phyloP scores from a whole-genome alignment of 2,329 filamentous ascomycete genomes.

The Harringtonia lauricola region DNA sequence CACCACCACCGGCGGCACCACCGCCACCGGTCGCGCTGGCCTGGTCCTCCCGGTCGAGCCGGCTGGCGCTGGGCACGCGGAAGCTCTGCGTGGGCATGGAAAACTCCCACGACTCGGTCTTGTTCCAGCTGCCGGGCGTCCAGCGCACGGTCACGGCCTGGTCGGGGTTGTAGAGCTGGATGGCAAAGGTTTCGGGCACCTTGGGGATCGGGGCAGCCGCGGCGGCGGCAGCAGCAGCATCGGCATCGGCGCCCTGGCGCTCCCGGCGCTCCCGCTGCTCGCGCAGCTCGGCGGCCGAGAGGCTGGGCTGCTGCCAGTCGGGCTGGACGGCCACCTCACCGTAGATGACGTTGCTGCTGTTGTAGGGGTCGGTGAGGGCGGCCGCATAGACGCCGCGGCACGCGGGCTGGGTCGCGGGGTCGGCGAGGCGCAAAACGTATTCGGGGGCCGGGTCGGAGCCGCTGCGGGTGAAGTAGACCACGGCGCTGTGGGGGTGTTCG shows the following conservation, averaged over 20 bases:
- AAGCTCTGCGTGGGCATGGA: constrained; percentile 84
- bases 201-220: constrained; percentile 56
- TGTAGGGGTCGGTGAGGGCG: constrained; percentile 73
- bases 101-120: constrained; percentile 78
- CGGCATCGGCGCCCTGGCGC: constrained; percentile 19
- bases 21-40: constrained; percentile 32
- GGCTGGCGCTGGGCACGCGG: constrained; percentile 64
- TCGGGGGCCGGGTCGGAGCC: constrained; percentile 70
- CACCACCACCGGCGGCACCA: constrained; percentile 22
- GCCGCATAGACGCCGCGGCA: constrained; percentile 78
- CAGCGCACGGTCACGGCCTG: constrained; percentile 63
- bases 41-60: constrained; percentile 62
- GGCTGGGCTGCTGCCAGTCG: constrained; percentile 72
- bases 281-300: constrained; percentile 72
- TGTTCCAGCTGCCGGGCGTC: constrained; percentile 68
- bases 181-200: constrained; percentile 66
- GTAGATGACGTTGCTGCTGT: constrained; percentile 64
- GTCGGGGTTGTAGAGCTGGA: constrained; percentile 91
- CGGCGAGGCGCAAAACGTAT: constrained; percentile 69
- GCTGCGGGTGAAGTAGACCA: constrained; percentile 54
- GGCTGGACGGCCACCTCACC: constrained; percentile 78
- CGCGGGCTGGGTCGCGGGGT: constrained; percentile 51
- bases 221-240: constrained; percentile 41
- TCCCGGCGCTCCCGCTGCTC: constrained; percentile 25
- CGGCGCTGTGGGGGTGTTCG: constrained; percentile 42